A percentile compares a stretch with the other conserved stretches of the same genome.
Evolutionary conservation across 768 basidiomycete genomes (phyloP).

Genomic region (Rhodotorula taiwanensis): DNA sequence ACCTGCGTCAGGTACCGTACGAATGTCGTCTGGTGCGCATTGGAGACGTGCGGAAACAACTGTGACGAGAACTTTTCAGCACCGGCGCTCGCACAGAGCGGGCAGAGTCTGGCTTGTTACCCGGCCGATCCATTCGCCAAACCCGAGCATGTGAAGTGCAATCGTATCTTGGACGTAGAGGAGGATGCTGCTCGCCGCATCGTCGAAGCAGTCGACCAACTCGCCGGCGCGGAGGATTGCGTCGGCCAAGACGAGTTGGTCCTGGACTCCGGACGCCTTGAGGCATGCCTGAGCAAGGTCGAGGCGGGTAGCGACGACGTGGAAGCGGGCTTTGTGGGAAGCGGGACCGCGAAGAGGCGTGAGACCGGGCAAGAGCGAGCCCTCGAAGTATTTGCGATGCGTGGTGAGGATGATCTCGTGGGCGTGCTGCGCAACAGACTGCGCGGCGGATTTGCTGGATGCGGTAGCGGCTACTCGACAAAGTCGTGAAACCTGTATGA

Average conservation of each 20-base stretch:
- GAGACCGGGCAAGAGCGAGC: no score
- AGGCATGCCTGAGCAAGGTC: slow-evolving; percentile 11
- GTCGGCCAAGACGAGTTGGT: slow-evolving; percentile 3
- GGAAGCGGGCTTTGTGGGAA: neutral
- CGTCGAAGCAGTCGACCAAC: slow-evolving; percentile 14
- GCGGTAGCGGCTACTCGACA: no score
- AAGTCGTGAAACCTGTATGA: no score
- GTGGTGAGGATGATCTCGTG: no score
- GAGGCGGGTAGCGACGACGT: neutral
- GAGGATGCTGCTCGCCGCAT: slow-evolving; percentile 4
- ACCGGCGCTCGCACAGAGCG: no score
- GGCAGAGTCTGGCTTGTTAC: neutral
- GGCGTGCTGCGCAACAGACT: no score
- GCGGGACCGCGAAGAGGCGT: neutral
- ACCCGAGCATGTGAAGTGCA: neutral
- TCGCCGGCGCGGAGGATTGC: neutral
- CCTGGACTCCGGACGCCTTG: neutral
- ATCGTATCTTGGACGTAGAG: slow-evolving; percentile 2
- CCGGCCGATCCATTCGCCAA: neutral
- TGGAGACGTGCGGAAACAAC: neutral
- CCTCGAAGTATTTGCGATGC: no score
- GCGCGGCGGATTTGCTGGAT: no score
- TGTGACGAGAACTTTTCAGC: neutral
- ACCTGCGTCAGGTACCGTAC: neutral
- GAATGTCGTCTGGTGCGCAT: neutral